Evolutionary conservation across 352 stramenopile genomes (phyloP).

Genomic region (Globisporangium perplexum): DNA sequence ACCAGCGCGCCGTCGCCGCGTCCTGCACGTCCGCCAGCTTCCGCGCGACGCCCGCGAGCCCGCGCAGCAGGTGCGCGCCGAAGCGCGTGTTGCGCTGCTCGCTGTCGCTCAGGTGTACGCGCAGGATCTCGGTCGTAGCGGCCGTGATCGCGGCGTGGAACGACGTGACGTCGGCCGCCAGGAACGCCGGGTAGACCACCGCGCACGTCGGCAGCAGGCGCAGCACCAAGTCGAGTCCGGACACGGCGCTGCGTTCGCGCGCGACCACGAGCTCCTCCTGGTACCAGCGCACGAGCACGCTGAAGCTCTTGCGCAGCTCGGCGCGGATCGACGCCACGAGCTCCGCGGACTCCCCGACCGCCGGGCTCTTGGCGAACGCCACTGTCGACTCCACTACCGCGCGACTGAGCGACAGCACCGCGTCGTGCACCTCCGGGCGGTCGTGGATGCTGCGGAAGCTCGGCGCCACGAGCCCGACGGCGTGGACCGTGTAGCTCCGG

Average conservation of each 20-base stretch:
- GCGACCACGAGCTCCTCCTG: constrained; percentile 27
- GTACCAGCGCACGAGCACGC: constrained; percentile 33
- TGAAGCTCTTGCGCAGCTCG: constrained; percentile 23
- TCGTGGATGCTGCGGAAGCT: constrained; percentile 19
- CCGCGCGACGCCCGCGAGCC: constrained; percentile 24
- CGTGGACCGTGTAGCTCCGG: constrained; percentile 26
- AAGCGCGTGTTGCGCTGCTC: constrained; percentile 16
- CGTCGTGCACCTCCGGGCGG: constrained; percentile 19
- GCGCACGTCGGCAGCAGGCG: constrained; percentile 34
- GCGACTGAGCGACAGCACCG: constrained; percentile 28
- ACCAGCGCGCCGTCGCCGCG: constrained; percentile 27
- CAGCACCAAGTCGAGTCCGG: constrained; percentile 26
- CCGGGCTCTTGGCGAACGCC: constrained; percentile 30
- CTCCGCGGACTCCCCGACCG: constrained; percentile 3
- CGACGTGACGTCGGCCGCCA: constrained; percentile 19
- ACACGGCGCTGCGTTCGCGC: constrained; percentile 9
- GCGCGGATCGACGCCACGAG: constrained; percentile 13
- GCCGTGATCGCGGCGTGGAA: constrained; percentile 37
- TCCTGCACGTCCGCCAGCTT: constrained; percentile 46
- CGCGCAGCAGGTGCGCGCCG: constrained; percentile 25
- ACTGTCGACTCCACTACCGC: constrained; percentile 35
- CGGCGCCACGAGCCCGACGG: constrained; percentile 28
- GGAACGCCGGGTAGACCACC: constrained; percentile 21
- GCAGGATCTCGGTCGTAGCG: constrained; percentile 16
- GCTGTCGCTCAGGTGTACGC: constrained; percentile 9